Percentiles rank a stretch among this genome's conserved stretches.
These are phyloP conservation scores for Suillus alpinus DNA, from an alignment of 768 basidiomycete genomes.

Conservation along the genomic window DNA sequence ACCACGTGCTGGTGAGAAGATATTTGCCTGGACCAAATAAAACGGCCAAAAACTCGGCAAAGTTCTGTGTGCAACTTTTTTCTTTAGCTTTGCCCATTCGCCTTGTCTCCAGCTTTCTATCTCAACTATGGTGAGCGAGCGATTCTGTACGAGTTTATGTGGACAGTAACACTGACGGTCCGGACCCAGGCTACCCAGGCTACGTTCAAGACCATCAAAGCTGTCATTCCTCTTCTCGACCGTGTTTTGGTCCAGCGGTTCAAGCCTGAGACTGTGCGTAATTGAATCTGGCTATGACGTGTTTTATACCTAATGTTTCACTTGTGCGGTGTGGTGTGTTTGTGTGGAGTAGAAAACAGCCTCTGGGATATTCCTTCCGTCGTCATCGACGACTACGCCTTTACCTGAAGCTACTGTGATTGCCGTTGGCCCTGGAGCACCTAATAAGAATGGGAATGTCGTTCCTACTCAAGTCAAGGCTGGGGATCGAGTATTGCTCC, in stretches of 20 bases:
- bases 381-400: slow-evolving; percentile 77
- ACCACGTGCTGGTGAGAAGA: slow-evolving; percentile 21
- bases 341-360: slow-evolving; percentile 93
- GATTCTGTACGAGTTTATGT: background rate
- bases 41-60: slow-evolving; percentile 18
- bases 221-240: slow-evolving; percentile 89
- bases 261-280: slow-evolving; percentile 91
- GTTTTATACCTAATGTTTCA: background rate
- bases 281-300: background rate
- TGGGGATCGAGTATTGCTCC: slow-evolving; percentile 90
- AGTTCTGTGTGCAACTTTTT: slow-evolving; percentile 11
- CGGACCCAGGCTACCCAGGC: slow-evolving; percentile 69
- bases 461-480: slow-evolving; percentile 76
- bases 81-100: slow-evolving; percentile 25
- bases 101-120: slow-evolving; percentile 11
- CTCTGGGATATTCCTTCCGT: slow-evolving; percentile 92
- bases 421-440: slow-evolving; percentile 93
- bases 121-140: slow-evolving; percentile 26
- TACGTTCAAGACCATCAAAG: slow-evolving; percentile 93
- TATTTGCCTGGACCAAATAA: slow-evolving; percentile 30
- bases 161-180: background rate
- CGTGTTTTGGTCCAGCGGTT: slow-evolving; percentile 96
- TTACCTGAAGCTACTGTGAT: slow-evolving; percentile 98
- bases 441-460: slow-evolving; percentile 77
- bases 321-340: background rate